Conservation (phyloP, 345 rosid genomes). For the Triadica sebifera region DNA sequence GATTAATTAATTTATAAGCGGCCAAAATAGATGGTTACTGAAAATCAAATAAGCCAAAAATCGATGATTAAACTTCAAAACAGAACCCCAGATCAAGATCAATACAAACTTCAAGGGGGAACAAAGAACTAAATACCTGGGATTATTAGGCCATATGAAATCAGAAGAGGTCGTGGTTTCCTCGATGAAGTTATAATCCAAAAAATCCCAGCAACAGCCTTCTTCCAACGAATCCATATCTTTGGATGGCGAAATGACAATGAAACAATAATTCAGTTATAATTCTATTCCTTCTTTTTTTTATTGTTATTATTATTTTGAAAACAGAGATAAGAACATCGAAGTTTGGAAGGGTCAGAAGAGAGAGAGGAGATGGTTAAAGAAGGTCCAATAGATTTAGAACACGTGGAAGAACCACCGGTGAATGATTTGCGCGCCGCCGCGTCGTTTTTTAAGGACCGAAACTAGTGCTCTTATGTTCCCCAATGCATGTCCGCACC, state of each 20-base stretch:
- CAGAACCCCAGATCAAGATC: not conserved
- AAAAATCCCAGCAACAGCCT: constrained; percentile 21
- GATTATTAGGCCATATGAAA: constrained; percentile 17
- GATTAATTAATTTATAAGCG: not conserved
- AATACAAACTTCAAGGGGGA: not conserved
- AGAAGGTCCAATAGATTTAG: not conserved
- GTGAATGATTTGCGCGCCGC: constrained; percentile 12
- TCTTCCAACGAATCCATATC: constrained; percentile 21
- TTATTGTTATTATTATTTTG: too few relatives aligned
- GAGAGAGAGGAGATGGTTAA: not conserved
- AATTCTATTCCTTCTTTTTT: too few relatives aligned
- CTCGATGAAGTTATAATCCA: constrained; percentile 20
- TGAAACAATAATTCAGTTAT: not conserved
- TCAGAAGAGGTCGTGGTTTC: constrained; percentile 20
- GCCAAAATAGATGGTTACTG: not conserved
- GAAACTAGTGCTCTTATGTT: not conserved
- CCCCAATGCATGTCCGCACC: not conserved
- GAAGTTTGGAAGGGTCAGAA: not conserved
- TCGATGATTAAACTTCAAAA: not conserved
- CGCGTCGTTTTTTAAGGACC: constrained; percentile 9
- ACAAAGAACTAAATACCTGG: not conserved
- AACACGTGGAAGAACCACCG: constrained; percentile 16
- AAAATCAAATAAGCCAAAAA: not conserved
- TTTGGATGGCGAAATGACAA: not conserved
- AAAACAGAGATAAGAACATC: not conserved